Conservation (phyloP, 2,329 filamentous ascomycete species). For the Pseudohalonectria lignicola region DNA sequence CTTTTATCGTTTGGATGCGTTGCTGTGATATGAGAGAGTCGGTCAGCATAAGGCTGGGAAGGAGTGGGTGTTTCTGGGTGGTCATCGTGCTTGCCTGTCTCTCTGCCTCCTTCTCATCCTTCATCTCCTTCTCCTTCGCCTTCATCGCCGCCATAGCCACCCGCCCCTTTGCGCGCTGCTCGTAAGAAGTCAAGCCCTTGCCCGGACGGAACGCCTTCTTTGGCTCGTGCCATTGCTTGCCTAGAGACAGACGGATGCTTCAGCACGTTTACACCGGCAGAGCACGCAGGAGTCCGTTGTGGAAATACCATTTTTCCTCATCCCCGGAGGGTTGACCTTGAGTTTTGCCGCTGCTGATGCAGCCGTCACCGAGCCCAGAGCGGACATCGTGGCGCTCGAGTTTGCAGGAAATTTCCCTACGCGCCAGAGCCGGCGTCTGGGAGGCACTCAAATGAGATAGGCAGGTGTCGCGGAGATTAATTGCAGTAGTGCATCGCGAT, state of each 20-base stretch:
- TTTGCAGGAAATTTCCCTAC: no score
- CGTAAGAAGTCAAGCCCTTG: conserved; percentile 67
- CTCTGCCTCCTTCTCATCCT: conserved; percentile 87
- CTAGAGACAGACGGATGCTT: conserved; percentile 38
- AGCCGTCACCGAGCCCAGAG: conserved; percentile 20
- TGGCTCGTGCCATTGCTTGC: conserved; percentile 85
- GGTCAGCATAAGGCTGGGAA: no score
- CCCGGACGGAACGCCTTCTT: conserved; percentile 80
- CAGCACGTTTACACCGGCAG: no score
- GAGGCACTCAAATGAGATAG: no score
- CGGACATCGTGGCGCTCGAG: conserved; percentile 33
- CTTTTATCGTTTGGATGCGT: conserved; percentile 69
- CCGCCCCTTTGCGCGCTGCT: conserved; percentile 62
- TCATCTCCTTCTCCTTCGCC: conserved; percentile 90
- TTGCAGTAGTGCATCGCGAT: no score
- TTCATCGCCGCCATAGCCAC: conserved; percentile 67
- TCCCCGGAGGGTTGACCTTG: conserved; percentile 44
- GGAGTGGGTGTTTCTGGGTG: background rate
- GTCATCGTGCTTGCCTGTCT: conserved; percentile 50
- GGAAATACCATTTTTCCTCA: conserved; percentile 82
- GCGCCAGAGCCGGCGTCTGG: no score
- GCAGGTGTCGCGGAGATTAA: no score
- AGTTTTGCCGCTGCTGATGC: conserved; percentile 19
- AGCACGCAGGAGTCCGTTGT: no score
- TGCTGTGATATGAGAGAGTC: conserved; percentile 39